phyloP scores from a whole-genome alignment of 2,329 filamentous ascomycete species.

The Botrytis deweyae region DNA sequence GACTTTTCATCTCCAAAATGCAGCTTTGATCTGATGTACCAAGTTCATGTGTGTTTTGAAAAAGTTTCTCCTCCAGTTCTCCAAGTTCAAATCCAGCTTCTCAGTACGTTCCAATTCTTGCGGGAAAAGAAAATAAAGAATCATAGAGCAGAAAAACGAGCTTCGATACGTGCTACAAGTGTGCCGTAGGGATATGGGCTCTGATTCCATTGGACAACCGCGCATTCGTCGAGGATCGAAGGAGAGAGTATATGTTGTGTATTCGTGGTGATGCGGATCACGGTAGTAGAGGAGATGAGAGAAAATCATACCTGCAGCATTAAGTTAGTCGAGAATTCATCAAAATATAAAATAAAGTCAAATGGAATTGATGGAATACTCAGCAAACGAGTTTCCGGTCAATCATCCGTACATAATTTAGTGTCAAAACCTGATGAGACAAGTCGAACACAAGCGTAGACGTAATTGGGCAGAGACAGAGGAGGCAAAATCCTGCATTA shows the following conservation, averaged over 20 bases:
- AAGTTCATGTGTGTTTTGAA: neutral
- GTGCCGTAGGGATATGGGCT: neutral
- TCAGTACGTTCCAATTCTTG: neutral
- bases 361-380: neutral
- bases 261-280: neutral
- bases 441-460: neutral
- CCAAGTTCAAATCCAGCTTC: neutral
- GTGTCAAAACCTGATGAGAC: neutral
- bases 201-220: accelerated
- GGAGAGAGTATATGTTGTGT: accelerated
- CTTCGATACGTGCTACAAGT: neutral
- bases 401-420: neutral
- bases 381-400: accelerated
- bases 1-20: neutral
- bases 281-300: accelerated
- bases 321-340: neutral
- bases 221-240: neutral
- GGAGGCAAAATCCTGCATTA: neutral
- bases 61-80: neutral
- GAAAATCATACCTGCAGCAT: neutral
- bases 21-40: neutral
- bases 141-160: no score
- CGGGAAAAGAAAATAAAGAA: neutral
- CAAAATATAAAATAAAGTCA: no score
- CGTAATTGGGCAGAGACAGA: neutral